Evolutionary conservation across 1,139 yeast genomes (phyloP), one percentile per base, ranked within the genome.

Genomic region (Lodderomyces pseudojiufengensis): DNA sequence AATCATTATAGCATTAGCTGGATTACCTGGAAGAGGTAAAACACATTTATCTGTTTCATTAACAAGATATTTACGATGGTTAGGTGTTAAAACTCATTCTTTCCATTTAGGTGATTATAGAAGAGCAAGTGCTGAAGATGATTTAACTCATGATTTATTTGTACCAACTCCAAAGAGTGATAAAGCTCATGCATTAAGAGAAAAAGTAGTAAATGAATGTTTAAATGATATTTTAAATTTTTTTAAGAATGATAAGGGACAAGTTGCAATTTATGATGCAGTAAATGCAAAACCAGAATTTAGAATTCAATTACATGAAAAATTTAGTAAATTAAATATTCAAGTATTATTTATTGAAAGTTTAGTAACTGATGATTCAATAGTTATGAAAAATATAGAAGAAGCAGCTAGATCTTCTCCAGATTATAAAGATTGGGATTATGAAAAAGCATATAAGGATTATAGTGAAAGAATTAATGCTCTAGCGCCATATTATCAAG

Each of bases 1-100:
- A 54, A 81, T 92, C 36, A 80, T 95, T 52, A 83, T 92, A 41
- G 87, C 84, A 9, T 70, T 92, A 48, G 95, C 87, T 5, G 99
- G 99, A 0, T 70, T 90, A 43, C 98, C 99, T 1, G 98, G 97
- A 1, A 73, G 98, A 37, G 97, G 98, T 5, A 92, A 92, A 57
- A 92, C 98, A 1, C 92, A 90, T 55, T 72, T 90, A 40, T 84
- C 96, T 6, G 97, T 90, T 18, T 82, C 95, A 9, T 71, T 92
- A 44, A 88, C 97, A 1, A 73, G 98, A 42, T 92, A 90, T 56
- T 70, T 94, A 46, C 73, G 97, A 48, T 92, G 99, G 92, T 68
- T 92, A 28, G 99, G 98, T 5, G 97, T 92, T 18, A 82, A 86
- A 51, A 83, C 97, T 1, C 90, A 85, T 51, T 80, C 87, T 24